Conservation (phyloP, 2,329 filamentous ascomycete species). For the Trichoderma asperellum region DNA sequence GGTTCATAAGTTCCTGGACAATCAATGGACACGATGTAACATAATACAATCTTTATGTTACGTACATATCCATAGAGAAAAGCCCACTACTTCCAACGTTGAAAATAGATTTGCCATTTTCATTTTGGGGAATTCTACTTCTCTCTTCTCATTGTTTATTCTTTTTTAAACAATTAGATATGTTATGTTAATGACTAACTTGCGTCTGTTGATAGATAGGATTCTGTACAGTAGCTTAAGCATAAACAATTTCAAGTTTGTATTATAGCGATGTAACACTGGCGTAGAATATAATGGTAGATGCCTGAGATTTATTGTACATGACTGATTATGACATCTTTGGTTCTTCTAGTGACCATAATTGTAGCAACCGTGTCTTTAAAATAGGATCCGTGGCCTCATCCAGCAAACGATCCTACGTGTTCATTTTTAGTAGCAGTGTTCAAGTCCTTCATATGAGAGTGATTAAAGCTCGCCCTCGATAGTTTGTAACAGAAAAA, state of each 20-base stretch:
- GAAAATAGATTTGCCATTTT: neutral
- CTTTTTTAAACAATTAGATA: neutral
- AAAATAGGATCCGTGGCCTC: neutral
- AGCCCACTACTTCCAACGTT: neutral
- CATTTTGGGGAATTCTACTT: neutral
- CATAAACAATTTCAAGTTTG: no score
- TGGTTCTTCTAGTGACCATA: no score
- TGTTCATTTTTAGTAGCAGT: neutral
- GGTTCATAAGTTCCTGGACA: neutral
- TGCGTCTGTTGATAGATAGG: neutral
- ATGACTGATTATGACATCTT: no score
- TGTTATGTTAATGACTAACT: neutral
- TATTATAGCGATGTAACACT: neutral
- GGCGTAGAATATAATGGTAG: no score
- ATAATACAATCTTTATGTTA: neutral
- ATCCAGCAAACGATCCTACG: neutral
- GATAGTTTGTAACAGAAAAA: neutral
- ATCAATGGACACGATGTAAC: neutral
- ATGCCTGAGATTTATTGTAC: no score
- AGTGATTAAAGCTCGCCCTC: neutral
- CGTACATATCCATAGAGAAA: neutral
- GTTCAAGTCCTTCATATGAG: neutral
- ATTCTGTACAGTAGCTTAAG: neutral
- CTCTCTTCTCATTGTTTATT: neutral
- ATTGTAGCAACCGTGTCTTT: neutral